A percentile compares a stretch with the other conserved stretches of the same genome.
phyloP scores from a whole-genome alignment of 2,329 filamentous ascomycete genomes.

The Meredithiella fracta region DNA sequence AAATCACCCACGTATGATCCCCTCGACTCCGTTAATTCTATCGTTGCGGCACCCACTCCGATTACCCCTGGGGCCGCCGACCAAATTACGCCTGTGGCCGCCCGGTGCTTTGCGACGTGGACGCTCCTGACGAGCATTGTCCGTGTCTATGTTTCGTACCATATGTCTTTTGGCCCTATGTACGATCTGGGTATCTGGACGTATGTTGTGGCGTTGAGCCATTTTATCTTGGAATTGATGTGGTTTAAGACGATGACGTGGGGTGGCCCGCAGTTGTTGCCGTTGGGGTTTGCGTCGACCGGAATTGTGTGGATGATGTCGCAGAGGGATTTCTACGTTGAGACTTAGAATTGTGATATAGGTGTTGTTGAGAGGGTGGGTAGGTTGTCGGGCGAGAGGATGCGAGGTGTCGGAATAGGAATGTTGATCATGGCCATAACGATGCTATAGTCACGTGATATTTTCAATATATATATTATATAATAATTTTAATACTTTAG shows the following conservation, averaged over 20 bases:
- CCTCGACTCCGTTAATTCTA: slow-evolving; percentile 37
- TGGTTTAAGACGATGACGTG: slow-evolving; percentile 61
- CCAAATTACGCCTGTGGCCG: slow-evolving; percentile 57
- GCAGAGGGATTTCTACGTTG: slow-evolving; percentile 56
- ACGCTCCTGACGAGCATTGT: slow-evolving; percentile 64
- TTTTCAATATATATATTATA: not conserved
- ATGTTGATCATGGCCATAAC: not conserved
- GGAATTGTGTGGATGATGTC: slow-evolving; percentile 44
- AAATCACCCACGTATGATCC: slow-evolving; percentile 29
- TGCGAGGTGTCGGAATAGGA: not conserved
- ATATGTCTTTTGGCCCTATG: slow-evolving; percentile 53
- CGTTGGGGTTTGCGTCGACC: slow-evolving; percentile 33
- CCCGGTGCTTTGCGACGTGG: slow-evolving; percentile 76
- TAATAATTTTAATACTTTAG: not conserved
- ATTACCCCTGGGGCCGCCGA: slow-evolving; percentile 31
- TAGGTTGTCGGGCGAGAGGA: not conserved
- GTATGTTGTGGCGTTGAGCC: slow-evolving; percentile 58
- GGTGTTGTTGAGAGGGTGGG: not conserved
- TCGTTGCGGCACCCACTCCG: slow-evolving; percentile 28
- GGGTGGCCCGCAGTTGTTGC: slow-evolving; percentile 38
- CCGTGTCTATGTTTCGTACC: slow-evolving; percentile 68
- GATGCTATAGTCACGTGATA: not conserved
- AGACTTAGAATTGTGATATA: slow-evolving; percentile 16
- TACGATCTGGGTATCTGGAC: slow-evolving; percentile 74
- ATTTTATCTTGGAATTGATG: slow-evolving; percentile 69